Conservation (phyloP, 495 filamentous ascomycete genomes). For the Paragyromitra xinjiangensis region DNA sequence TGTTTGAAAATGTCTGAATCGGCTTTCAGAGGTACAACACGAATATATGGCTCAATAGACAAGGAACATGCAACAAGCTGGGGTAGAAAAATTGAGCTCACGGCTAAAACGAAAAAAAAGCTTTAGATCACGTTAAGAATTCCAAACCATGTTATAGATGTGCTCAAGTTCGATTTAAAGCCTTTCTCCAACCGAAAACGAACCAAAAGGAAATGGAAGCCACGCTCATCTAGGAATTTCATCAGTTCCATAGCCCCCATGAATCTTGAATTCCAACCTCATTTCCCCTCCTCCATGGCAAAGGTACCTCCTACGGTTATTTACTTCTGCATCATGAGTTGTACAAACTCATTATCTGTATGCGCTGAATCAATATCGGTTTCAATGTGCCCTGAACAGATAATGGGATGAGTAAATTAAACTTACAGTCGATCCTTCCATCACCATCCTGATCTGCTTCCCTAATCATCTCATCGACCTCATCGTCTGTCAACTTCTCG, state of each 20-base stretch:
- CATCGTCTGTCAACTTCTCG: slow-evolving; percentile 98
- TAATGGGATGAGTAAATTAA: not conserved
- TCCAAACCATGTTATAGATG: slow-evolving; percentile 15
- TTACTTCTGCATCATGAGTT: slow-evolving; percentile 99
- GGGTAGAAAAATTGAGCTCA: not conserved
- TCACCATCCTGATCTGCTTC: slow-evolving; percentile 99
- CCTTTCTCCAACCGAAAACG: not conserved
- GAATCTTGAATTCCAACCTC: slow-evolving; percentile 6
- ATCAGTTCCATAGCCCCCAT: slow-evolving; percentile 14
- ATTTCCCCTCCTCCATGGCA: not conserved
- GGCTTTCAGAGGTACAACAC: not conserved
- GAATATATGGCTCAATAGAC: not conserved
- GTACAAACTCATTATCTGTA: slow-evolving; percentile 98
- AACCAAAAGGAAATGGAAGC: slow-evolving; percentile 10
- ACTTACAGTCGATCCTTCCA: slow-evolving; percentile 92
- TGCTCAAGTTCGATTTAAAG: slow-evolving; percentile 15
- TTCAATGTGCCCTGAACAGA: not conserved
- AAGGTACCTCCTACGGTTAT: slow-evolving; percentile 27
- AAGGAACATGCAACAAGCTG: slow-evolving; percentile 5
- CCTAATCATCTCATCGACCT: slow-evolving; percentile 99
- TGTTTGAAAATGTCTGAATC: too few species aligned
- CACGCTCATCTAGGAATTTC: slow-evolving; percentile 13
- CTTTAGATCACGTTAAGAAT: not conserved
- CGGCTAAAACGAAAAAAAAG: slow-evolving; percentile 5
- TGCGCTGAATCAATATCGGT: slow-evolving; percentile 57